Percentiles rank a stretch among this genome's conserved stretches.
phyloP scores from a whole-genome alignment of 2,329 filamentous ascomycete species.

The Colletotrichum destructivum region DNA sequence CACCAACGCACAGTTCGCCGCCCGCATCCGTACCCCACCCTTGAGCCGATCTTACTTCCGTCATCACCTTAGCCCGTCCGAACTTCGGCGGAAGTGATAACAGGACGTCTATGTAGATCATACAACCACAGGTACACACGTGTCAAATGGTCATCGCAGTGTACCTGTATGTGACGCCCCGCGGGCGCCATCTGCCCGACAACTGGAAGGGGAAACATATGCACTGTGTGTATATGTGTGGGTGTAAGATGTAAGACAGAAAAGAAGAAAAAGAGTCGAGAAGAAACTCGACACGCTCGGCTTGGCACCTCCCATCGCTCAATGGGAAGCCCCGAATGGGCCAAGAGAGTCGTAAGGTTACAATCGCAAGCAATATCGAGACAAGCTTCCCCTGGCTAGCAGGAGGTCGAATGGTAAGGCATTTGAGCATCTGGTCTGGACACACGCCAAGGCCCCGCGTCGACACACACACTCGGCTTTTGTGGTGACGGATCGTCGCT shows the following conservation, averaged over 20 bases:
- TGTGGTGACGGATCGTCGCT: constrained; percentile 12
- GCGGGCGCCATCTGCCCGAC: neutral
- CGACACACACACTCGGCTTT: neutral
- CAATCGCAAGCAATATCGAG: neutral
- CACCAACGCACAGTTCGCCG: neutral
- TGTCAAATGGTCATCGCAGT: neutral
- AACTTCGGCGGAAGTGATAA: constrained; percentile 11
- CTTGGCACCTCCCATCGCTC: constrained; percentile 2
- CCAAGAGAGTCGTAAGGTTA: constrained; percentile 5
- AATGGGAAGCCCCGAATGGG: constrained; percentile 1
- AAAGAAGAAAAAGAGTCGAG: too few species aligned
- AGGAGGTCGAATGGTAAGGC: neutral
- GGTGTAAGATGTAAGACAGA: too few species aligned
- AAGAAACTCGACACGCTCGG: neutral
- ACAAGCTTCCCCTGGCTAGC: constrained; percentile 5
- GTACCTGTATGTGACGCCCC: neutral
- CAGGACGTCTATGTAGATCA: neutral
- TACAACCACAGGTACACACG: neutral
- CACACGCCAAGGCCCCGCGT: constrained; percentile 1
- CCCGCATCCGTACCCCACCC: neutral
- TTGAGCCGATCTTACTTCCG: neutral
- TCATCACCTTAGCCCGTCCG: constrained; percentile 11
- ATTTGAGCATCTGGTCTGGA: neutral
- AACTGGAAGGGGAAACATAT: neutral
- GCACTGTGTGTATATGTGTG: too few species aligned